phyloP scores from a whole-genome alignment of 1,284 basidiomycete species.

The Papiliotrema fonsecae region DNA sequence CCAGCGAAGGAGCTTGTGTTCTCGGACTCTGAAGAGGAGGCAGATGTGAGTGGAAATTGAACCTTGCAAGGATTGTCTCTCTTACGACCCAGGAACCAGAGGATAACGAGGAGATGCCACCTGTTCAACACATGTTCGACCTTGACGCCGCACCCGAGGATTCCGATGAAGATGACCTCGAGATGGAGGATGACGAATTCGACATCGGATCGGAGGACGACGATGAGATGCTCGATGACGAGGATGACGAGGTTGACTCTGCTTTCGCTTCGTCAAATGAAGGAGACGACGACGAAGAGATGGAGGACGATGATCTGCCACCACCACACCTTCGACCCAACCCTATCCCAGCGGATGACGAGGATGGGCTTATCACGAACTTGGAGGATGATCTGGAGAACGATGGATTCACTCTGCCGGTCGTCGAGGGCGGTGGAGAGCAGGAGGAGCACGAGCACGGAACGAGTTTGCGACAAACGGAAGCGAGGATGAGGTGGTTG shows the following conservation, averaged over 20 bases:
- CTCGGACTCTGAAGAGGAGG: slow-evolving; percentile 56
- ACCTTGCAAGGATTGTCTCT: not conserved
- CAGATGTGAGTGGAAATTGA: slow-evolving; percentile 25
- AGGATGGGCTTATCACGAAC: slow-evolving; percentile 48
- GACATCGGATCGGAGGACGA: slow-evolving; percentile 49
- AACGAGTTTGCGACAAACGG: slow-evolving; percentile 73
- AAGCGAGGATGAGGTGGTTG: slow-evolving; percentile 82
- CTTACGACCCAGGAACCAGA: slow-evolving; percentile 27
- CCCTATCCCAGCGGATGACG: slow-evolving; percentile 37
- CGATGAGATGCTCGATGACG: slow-evolving; percentile 34
- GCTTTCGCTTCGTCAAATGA: slow-evolving; percentile 38
- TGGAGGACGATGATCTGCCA: slow-evolving; percentile 37
- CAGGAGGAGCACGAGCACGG: slow-evolving; percentile 69
- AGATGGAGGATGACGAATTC: slow-evolving; percentile 37
- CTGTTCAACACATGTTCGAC: slow-evolving; percentile 46
- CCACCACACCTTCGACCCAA: slow-evolving; percentile 24
- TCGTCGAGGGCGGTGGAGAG: slow-evolving; percentile 70
- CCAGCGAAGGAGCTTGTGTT: slow-evolving; percentile 61
- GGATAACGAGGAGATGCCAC: slow-evolving; percentile 39
- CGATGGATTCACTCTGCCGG: slow-evolving; percentile 72
- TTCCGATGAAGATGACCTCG: slow-evolving; percentile 23
- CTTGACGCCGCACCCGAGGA: slow-evolving; percentile 44
- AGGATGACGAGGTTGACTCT: slow-evolving; percentile 52
- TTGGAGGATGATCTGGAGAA: slow-evolving; percentile 58
- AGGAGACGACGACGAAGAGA: slow-evolving; percentile 53